phyloP scores from a whole-genome alignment of 2,329 filamentous ascomycete genomes.

The Didymella lethalis region DNA sequence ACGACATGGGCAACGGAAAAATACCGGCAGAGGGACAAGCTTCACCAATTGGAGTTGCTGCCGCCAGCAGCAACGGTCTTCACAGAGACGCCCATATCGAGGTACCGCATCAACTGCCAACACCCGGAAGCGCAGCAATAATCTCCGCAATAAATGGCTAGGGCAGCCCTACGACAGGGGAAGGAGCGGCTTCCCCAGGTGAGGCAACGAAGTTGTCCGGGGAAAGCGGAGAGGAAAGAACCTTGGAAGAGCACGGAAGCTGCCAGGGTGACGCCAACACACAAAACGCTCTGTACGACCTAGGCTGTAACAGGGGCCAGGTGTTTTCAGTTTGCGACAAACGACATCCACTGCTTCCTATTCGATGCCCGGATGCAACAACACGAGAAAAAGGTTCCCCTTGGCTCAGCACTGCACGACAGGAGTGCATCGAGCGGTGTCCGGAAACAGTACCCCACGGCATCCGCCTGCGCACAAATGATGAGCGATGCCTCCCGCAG shows the following conservation, averaged over 20 bases:
- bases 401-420: conserved; percentile 34
- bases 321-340: conserved; percentile 11
- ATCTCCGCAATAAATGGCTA: conserved; percentile 9
- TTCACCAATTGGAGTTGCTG: conserved; percentile 7
- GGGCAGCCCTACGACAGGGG: conserved; percentile 23
- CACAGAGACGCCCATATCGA: conserved; percentile 5
- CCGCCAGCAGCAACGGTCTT: background rate
- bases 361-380: conserved; percentile 27
- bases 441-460: conserved; percentile 13
- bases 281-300: conserved; percentile 25
- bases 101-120: conserved; percentile 4
- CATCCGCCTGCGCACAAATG: conserved; percentile 5
- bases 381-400: conserved; percentile 27
- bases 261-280: conserved; percentile 10
- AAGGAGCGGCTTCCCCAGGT: conserved; percentile 35
- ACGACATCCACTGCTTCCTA: conserved; percentile 31
- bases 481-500: conserved; percentile 8
- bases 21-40: conserved; percentile 1
- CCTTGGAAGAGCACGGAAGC: conserved; percentile 15
- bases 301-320: conserved; percentile 1
- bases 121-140: conserved; percentile 4
- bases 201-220: conserved; percentile 25
- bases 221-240: conserved; percentile 30
- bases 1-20: background rate
- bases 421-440: conserved; percentile 21